A percentile compares a stretch with the other conserved stretches of the same genome.
These are phyloP conservation scores for Vaccinium corymbosum DNA, from an alignment of 148 eudicot species.

Conservation along the genomic window DNA sequence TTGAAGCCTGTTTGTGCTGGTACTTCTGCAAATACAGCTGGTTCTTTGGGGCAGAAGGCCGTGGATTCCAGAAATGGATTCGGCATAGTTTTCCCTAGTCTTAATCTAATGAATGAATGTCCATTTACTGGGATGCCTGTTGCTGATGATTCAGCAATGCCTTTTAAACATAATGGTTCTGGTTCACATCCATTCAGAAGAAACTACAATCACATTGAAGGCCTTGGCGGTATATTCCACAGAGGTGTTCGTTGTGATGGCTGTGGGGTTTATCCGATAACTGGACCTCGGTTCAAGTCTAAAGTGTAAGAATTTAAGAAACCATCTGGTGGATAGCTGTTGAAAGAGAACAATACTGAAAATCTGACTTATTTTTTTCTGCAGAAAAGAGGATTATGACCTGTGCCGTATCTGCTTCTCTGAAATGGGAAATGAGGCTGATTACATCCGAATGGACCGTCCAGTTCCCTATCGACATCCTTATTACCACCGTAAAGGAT, in stretches of 20 bases:
- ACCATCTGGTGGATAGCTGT: not conserved
- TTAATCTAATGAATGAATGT: slow-evolving; percentile 19
- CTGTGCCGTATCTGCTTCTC: slow-evolving; percentile 68
- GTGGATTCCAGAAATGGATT: not conserved
- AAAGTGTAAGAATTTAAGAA: slow-evolving; percentile 56
- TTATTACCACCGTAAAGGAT: slow-evolving; percentile 20
- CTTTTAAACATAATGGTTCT: slow-evolving; percentile 16
- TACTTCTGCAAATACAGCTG: not conserved
- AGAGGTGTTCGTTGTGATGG: slow-evolving; percentile 90
- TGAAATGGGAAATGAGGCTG: slow-evolving; percentile 46
- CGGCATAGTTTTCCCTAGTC: not conserved
- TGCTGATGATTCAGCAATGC: slow-evolving; percentile 19
- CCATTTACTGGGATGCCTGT: slow-evolving; percentile 38
- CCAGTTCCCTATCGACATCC: slow-evolving; percentile 35
- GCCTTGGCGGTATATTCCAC: slow-evolving; percentile 45
- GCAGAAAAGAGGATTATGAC: slow-evolving; percentile 72
- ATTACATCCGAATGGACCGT: slow-evolving; percentile 61
- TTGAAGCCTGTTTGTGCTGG: slow-evolving; percentile 12
- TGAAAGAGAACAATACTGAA: not conserved
- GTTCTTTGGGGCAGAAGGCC: not conserved
- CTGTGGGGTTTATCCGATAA: slow-evolving; percentile 70
- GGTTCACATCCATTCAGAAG: slow-evolving; percentile 20
- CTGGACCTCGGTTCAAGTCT: slow-evolving; percentile 87
- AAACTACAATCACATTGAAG: slow-evolving; percentile 24
- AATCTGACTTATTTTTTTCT: not conserved